Conservation (phyloP, 2,329 filamentous ascomycete species). For the Fusarium sororula region DNA sequence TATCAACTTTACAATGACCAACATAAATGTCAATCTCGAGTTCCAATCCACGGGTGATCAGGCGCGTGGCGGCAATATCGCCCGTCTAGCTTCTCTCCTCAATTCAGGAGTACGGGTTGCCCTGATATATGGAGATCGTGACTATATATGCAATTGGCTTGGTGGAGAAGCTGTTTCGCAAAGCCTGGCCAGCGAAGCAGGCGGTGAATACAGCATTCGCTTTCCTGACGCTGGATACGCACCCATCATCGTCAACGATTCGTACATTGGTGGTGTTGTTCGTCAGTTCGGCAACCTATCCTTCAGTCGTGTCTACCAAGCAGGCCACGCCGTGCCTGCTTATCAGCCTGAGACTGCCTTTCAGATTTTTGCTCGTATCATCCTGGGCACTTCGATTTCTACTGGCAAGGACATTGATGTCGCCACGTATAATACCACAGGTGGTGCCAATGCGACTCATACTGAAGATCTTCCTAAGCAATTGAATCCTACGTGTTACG, state of each 20-base stretch:
- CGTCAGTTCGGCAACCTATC: constrained; percentile 80
- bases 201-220: constrained; percentile 56
- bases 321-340: constrained; percentile 69
- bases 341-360: constrained; percentile 70
- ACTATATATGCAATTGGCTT: constrained; percentile 73
- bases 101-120: constrained; percentile 73
- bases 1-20: constrained; percentile 66
- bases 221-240: constrained; percentile 77
- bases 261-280: constrained; percentile 76
- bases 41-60: constrained; percentile 67
- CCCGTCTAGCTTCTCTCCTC: constrained; percentile 68
- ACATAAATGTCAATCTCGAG: constrained; percentile 55
- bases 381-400: constrained; percentile 64
- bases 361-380: constrained; percentile 68
- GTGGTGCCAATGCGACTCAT: constrained; percentile 65
- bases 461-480: constrained; percentile 61
- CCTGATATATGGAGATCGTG: constrained; percentile 73
- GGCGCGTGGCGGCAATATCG: constrained; percentile 68
- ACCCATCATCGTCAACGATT: constrained; percentile 73
- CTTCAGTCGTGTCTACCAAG: constrained; percentile 73
- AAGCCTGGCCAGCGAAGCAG: constrained; percentile 62
- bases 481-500: constrained; percentile 66
- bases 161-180: constrained; percentile 80
- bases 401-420: constrained; percentile 64
- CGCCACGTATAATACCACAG: constrained; percentile 63